Percentiles rank a stretch among this genome's conserved stretches.
Evolutionary conservation across 2,329 filamentous ascomycete species (phyloP).

Genomic region (Exophiala aquamarina): DNA sequence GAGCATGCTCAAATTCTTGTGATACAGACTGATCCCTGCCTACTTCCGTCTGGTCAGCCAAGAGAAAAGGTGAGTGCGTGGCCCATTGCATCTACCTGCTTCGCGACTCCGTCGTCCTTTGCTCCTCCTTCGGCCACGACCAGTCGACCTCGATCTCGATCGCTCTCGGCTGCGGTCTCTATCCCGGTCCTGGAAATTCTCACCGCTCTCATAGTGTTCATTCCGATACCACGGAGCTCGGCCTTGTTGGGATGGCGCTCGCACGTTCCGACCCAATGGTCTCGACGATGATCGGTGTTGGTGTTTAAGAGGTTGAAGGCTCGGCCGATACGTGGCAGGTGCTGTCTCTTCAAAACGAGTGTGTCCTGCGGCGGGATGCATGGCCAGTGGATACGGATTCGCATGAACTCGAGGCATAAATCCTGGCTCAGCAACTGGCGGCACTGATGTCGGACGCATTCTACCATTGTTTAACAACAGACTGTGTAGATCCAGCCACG

Average conservation of each 20-base stretch:
- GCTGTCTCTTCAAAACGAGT: too few species aligned
- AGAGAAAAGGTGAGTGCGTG: neutral
- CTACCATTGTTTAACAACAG: too few species aligned
- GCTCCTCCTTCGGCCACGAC: conserved; percentile 1
- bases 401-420: too few species aligned
- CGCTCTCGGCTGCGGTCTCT: neutral
- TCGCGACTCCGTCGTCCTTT: neutral
- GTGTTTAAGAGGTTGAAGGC: neutral
- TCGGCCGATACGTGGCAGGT: too few species aligned
- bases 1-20: conserved; percentile 1
- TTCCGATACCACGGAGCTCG: neutral
- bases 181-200: neutral
- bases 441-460: too few species aligned
- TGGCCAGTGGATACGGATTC: too few species aligned
- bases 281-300: neutral
- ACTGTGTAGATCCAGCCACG: too few species aligned
- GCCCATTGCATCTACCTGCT: conserved; percentile 4
- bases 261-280: neutral
- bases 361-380: too few species aligned
- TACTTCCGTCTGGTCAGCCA: conserved; percentile 5
- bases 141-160: conserved; percentile 7
- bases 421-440: too few species aligned
- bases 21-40: neutral
- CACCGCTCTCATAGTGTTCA: neutral
- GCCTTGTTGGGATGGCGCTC: neutral